phyloP scores from a whole-genome alignment of 805 yeast species.

The Tetrapisispora taiwanensis region DNA sequence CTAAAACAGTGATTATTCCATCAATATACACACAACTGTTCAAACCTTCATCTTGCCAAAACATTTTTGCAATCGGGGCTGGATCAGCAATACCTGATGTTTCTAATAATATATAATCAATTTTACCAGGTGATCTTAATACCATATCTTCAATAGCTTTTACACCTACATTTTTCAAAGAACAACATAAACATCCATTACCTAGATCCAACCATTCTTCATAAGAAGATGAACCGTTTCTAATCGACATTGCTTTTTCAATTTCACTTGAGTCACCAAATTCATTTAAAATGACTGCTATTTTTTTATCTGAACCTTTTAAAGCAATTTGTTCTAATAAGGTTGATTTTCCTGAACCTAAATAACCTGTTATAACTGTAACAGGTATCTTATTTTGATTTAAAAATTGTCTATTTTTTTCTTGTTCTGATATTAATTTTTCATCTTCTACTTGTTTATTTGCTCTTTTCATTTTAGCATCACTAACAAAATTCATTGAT shows the following conservation, averaged over 20 bases:
- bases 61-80: slow-evolving; percentile 93
- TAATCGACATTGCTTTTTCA: slow-evolving; percentile 74
- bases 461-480: slow-evolving; percentile 22
- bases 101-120: slow-evolving; percentile 86
- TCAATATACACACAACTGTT: slow-evolving; percentile 79
- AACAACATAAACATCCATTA: slow-evolving; percentile 93
- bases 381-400: slow-evolving; percentile 58
- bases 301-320: slow-evolving; percentile 50
- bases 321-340: slow-evolving; percentile 64
- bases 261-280: slow-evolving; percentile 86
- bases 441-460: slow-evolving; percentile 17
- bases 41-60: slow-evolving; percentile 91
- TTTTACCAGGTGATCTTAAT: slow-evolving; percentile 54
- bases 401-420: too few relatives aligned
- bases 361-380: slow-evolving; percentile 86
- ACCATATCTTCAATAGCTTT: slow-evolving; percentile 85
- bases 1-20: slow-evolving; percentile 84
- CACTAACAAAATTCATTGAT: slow-evolving; percentile 21
- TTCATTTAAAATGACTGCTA: slow-evolving; percentile 88
- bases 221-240: slow-evolving; percentile 40
- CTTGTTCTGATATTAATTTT: neutral
- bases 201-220: slow-evolving; percentile 96
- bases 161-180: slow-evolving; percentile 92
- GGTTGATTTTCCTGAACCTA: slow-evolving; percentile 93
- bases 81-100: slow-evolving; percentile 98